phyloP scores from a whole-genome alignment of 2,329 filamentous ascomycete genomes.

The Zymoseptoria crescenta region DNA sequence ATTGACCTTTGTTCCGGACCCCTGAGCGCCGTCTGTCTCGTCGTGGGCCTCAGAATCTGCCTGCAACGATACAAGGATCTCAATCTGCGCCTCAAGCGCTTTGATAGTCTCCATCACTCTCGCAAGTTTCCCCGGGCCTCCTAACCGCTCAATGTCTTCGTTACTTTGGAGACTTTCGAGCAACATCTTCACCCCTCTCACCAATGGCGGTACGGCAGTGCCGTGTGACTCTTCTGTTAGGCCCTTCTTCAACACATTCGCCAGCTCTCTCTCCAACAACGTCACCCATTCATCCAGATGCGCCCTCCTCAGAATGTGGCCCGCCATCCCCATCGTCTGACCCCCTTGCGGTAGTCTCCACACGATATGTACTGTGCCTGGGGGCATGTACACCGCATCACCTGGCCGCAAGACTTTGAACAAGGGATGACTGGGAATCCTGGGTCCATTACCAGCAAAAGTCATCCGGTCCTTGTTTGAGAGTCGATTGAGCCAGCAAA shows the following conservation, averaged over 20 bases:
- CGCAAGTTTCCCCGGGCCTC: not conserved
- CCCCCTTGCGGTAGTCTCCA: conserved; percentile 6
- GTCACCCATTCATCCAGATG: conserved; percentile 5
- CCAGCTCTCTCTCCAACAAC: not conserved
- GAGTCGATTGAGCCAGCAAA: conserved; percentile 8
- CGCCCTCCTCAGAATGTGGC: conserved; percentile 5
- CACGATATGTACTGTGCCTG: conserved; percentile 11
- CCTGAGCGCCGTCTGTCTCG: no score
- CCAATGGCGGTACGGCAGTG: not conserved
- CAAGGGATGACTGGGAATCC: conserved; percentile 1
- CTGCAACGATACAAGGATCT: not conserved
- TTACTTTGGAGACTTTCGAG: not conserved
- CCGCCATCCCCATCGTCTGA: conserved; percentile 11
- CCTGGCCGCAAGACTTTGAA: conserved; percentile 11
- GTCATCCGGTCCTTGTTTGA: not conserved
- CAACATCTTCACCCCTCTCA: not conserved
- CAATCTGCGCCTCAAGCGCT: not conserved
- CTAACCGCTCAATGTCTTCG: not conserved
- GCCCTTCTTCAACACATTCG: not conserved
- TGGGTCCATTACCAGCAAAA: not conserved
- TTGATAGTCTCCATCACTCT: not conserved
- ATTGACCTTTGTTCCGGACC: not conserved
- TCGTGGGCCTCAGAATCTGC: not conserved
- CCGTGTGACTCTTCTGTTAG: not conserved
- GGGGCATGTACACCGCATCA: conserved; percentile 11